These are phyloP conservation scores for Harringtonia lauricola DNA, from an alignment of 2,329 filamentous ascomycete genomes.

Conservation along the genomic window DNA sequence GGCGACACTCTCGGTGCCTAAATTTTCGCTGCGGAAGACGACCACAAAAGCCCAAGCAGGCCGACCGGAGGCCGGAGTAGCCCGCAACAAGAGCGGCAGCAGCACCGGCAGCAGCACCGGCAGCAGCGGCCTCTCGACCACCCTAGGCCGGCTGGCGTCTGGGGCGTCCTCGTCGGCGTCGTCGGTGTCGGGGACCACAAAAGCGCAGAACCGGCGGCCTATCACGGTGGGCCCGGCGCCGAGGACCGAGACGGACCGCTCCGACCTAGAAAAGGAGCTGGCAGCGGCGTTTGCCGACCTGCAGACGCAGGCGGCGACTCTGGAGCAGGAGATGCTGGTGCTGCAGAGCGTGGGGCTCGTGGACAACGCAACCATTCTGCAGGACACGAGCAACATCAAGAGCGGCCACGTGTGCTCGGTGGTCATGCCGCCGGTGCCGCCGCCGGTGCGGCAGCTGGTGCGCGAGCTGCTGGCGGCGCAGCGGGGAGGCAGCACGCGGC, in stretches of 20 bases:
- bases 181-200: background rate
- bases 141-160: background rate
- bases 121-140: background rate
- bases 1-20: no score
- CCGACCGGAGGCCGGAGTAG: no score
- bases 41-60: no score
- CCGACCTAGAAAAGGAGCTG: constrained; percentile 1
- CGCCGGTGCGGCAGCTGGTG: constrained; percentile 10
- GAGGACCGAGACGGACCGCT: background rate
- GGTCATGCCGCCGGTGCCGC: constrained; percentile 5
- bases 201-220: no score
- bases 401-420: constrained; percentile 6
- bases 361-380: constrained; percentile 1
- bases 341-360: constrained; percentile 4
- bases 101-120: background rate
- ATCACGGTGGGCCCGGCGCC: background rate
- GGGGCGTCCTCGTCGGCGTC: background rate
- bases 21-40: no score
- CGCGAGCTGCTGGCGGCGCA: constrained; percentile 1
- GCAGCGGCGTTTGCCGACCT: background rate
- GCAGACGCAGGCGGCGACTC: constrained; percentile 2
- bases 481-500: no score
- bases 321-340: constrained; percentile 8
- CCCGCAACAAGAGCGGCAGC: background rate
- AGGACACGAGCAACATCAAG: constrained; percentile 5